Evolutionary conservation across 2,329 filamentous ascomycete species (phyloP), one percentile per base, ranked within the genome.

Genomic region (Penicillium olsonii): DNA sequence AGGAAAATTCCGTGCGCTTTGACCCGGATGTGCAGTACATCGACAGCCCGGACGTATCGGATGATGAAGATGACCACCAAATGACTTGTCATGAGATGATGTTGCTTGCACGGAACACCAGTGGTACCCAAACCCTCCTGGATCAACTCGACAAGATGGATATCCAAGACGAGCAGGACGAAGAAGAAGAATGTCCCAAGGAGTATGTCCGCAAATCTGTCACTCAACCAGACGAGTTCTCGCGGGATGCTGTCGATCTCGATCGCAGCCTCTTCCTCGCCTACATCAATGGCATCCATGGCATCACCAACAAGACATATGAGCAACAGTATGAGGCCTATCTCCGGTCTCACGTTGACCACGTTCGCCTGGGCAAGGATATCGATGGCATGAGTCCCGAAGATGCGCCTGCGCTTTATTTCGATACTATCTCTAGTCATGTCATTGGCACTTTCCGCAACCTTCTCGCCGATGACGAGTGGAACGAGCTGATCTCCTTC

Each of bases 61-160:
- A 66, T n/a, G 55, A 60, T 15, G 59, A 70, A 11, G 59, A 61
- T 11, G 55, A 57, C 15, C 34, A 51, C 14, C 61, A 65, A 31
- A 67, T 73, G 64, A 74, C 72, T 9, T 65, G 65, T 43, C 72
- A 74, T 53, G 72, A 74, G 54, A 63, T 71, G 56, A 72, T 73
- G 63, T 60, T 66, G 31, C 56, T 68, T 24, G 64, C 68, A 10
- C 55, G 60, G 37, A 56, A 62, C 41, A 65, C 64, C 10, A 56
- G 60, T 27, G 55, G 43, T 17, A 44, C 61, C 24, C 54, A 54
- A 15, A 42, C 48, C n/a, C 51, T 58, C 15, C 55, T 61, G 4
- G 53, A 51, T 24, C 52, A 60, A 39, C 43, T 48, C 31, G 59
- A 58, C 37, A 60, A 48, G 8, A 41, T 48, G 14, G 50, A 58